Conservation (phyloP, 805 yeast species). For the Ogataea populi-albae region DNA sequence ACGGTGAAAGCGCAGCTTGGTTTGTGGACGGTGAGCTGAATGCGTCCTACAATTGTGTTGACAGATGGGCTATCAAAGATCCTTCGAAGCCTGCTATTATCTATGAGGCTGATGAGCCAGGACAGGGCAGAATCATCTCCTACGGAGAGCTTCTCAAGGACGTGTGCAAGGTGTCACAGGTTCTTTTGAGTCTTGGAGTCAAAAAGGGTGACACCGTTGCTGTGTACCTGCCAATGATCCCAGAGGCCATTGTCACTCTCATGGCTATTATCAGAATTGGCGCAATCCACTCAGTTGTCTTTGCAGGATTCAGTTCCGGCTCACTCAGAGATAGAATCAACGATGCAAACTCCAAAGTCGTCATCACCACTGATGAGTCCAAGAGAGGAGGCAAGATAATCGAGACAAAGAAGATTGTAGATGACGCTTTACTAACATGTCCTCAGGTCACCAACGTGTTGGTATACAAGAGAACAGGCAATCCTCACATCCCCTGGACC, state of each 20-base stretch:
- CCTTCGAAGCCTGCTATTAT: conserved; percentile 74
- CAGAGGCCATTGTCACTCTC: conserved; percentile 72
- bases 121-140: conserved; percentile 58
- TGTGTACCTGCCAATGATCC: conserved; percentile 82
- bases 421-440: conserved; percentile 67
- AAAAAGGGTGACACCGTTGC: conserved; percentile 84
- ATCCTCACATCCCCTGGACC: conserved; percentile 46
- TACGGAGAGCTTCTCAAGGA: conserved; percentile 69
- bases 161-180: conserved; percentile 70
- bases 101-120: conserved; percentile 80
- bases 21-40: conserved; percentile 76
- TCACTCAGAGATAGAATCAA: conserved; percentile 68
- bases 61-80: conserved; percentile 68
- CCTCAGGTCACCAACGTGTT: conserved; percentile 67
- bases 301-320: conserved; percentile 79
- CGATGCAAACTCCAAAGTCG: conserved; percentile 68
- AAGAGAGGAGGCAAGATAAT: conserved; percentile 80
- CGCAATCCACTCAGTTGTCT: conserved; percentile 80
- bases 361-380: conserved; percentile 79
- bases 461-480: conserved; percentile 73
- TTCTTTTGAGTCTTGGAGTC: conserved; percentile 62
- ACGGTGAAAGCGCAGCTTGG: conserved; percentile 63
- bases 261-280: conserved; percentile 79
- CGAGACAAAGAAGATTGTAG: conserved; percentile 78
- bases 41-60: conserved; percentile 79